A percentile compares a stretch with the other conserved stretches of the same genome.
Conservation (phyloP, 75 land plant genomes). For the Picea sitchensis region DNA sequence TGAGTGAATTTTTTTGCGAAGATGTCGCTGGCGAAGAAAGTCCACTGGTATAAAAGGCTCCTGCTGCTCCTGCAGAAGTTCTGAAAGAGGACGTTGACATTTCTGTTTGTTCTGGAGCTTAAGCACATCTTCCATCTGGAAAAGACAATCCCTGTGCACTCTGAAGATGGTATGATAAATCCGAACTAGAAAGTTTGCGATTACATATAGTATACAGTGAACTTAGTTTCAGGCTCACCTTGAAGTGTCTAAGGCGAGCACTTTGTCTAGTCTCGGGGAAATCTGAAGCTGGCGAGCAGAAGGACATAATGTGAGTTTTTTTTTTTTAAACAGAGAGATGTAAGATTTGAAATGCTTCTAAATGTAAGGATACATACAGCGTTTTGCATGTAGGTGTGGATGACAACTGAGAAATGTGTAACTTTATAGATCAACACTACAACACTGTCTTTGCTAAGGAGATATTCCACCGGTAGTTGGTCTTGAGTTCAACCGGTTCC, state of each 20-base stretch:
- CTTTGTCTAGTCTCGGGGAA: too few species aligned
- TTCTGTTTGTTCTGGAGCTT: not conserved
- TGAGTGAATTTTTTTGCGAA: not conserved
- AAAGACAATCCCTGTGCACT: not conserved
- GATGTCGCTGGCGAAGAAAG: not conserved
- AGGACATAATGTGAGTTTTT: too few species aligned
- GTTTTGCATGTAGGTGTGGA: not conserved
- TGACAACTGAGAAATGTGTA: not conserved
- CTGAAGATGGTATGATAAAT: not conserved
- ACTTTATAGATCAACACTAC: too few species aligned
- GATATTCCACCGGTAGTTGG: too few species aligned
- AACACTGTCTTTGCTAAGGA: too few species aligned
- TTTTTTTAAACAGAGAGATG: not conserved
- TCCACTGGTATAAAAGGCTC: not conserved
- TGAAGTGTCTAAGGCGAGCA: too few species aligned
- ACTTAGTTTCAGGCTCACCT: too few species aligned
- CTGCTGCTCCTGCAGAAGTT: constrained; percentile 3
- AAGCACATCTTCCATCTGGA: not conserved
- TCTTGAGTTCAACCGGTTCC: not conserved
- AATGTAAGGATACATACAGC: not conserved
- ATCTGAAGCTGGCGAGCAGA: too few species aligned
- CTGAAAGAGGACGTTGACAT: not conserved
- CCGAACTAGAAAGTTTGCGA: not conserved
- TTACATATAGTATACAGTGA: too few species aligned
- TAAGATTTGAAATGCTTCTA: not conserved